Evolutionary conservation across 2,329 filamentous ascomycete genomes (phyloP), one percentile per base, ranked within the genome.

Genomic region (Orbilia brochopaga): DNA sequence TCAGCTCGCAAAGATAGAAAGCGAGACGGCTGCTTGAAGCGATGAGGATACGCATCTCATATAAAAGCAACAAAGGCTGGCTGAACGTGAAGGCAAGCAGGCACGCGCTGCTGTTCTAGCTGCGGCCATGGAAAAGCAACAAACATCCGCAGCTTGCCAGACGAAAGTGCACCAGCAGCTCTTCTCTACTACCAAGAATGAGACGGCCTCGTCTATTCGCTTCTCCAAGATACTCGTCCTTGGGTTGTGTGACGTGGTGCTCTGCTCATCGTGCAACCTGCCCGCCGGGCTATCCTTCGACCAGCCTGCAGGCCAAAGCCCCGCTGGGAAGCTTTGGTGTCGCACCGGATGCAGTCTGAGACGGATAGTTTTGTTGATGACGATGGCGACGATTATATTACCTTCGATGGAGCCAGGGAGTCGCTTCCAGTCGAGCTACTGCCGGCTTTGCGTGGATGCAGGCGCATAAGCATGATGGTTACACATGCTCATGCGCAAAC

Each of bases 201-300:
- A 35, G 30, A 23, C n/a, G 11, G 19, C 17, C 40, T 44, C 40
- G 40, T 44, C 40, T 44, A 44, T 44, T 44, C 27, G 19, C 27
- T 44, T 19, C 46, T 57, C 58, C 58, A 56, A 58, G 59, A 52
- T 54, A 59, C 66, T 64, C 57, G 50, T 44, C 30, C 42, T 57
- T 60, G 67, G 67, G 60, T 65, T 72, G 67, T 72, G 67, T 72
- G 67, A 72, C 60, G 60, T 65, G 67, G 67, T 72, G 67, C 48
- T 70, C 19, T 64, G 40, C 60, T 65, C 50, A 56, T 35, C 44
- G 23, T 72, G 50, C 44, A n/a, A 58, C 21, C 42, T 17, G 19
- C 35, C 24, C 54, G 35, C 37, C 13, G 42, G 24, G 13, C 42
- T 40, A 42, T 27, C 30, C 61, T 61, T 40, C 40, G 17, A 19